phyloP scores from a whole-genome alignment of 306 rosid genomes.

The Glycine soja region DNA sequence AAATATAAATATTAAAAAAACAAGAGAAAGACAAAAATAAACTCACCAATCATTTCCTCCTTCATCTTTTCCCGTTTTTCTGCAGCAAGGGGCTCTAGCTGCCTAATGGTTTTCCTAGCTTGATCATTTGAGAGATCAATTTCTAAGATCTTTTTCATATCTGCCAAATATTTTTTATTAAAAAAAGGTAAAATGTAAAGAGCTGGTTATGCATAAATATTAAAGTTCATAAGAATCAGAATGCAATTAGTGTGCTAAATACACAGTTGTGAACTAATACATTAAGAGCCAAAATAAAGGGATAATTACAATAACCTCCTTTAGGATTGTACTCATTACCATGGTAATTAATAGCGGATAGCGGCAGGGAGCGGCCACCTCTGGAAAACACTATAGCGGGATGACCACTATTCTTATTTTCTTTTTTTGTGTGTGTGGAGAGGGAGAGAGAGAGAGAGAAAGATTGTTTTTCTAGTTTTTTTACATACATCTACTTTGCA shows the following conservation, averaged over 20 bases:
- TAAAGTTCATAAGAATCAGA: conserved; percentile 13
- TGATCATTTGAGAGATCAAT: conserved; percentile 84
- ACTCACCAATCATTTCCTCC: conserved; percentile 90
- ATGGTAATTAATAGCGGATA: too few species aligned
- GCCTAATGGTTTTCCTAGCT: conserved; percentile 66
- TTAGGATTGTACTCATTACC: background rate
- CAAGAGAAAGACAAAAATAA: conserved; percentile 2
- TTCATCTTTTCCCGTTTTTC: conserved; percentile 92
- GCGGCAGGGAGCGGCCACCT: too few species aligned
- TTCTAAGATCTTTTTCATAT: conserved; percentile 81
- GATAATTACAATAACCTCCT: background rate
- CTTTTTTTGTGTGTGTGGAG: too few species aligned
- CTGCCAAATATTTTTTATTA: conserved; percentile 49
- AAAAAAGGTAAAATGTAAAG: conserved; percentile 3
- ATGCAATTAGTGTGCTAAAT: conserved; percentile 32
- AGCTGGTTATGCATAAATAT: conserved; percentile 25
- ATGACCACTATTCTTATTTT: too few species aligned
- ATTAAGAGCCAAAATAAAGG: conserved; percentile 5
- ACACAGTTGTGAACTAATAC: background rate
- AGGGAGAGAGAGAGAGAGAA: too few species aligned
- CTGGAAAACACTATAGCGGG: too few species aligned
- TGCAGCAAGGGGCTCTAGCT: conserved; percentile 86
- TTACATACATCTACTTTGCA: too few species aligned
- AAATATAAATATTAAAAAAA: background rate
- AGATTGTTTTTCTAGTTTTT: too few species aligned